phyloP scores from a whole-genome alignment of 2,329 filamentous ascomycete species.

The Chaetomium olivaceum region DNA sequence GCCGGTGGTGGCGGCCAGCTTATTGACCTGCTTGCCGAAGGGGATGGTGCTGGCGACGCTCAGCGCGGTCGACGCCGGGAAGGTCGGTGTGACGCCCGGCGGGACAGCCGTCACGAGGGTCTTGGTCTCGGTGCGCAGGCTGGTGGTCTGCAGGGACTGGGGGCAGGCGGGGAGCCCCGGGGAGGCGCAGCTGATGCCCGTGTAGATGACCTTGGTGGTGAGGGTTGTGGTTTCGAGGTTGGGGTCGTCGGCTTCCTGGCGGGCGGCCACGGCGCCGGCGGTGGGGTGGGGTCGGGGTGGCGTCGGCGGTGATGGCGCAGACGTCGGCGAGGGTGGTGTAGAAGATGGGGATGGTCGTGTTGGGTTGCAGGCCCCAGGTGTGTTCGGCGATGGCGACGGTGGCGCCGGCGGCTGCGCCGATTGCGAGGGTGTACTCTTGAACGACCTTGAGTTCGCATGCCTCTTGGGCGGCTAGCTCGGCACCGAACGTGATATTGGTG shows the following conservation, averaged over 20 bases:
- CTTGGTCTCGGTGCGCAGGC: conserved; percentile 41
- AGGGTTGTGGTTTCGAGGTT: conserved; percentile 44
- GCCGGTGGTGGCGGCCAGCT: conserved; percentile 44
- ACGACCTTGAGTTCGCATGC: conserved; percentile 48
- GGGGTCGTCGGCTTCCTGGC: conserved; percentile 27
- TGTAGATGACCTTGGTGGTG: conserved; percentile 44
- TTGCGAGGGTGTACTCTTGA: conserved; percentile 52
- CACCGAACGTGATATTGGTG: conserved; percentile 49
- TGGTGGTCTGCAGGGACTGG: conserved; percentile 49
- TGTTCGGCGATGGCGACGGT: conserved; percentile 44
- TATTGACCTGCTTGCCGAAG: conserved; percentile 46
- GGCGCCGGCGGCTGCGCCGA: conserved; percentile 57
- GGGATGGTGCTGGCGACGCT: conserved; percentile 39
- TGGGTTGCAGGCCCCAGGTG: conserved; percentile 53
- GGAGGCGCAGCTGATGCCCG: conserved; percentile 47
- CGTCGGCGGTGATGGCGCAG: conserved; percentile 42
- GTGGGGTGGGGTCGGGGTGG: conserved; percentile 26
- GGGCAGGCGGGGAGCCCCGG: conserved; percentile 52
- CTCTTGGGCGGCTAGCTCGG: conserved; percentile 37
- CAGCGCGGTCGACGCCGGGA: conserved; percentile 41
- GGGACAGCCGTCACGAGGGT: conserved; percentile 46
- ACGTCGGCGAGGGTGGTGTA: conserved; percentile 51
- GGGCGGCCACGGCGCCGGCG: conserved; percentile 20
- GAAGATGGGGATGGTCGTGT: conserved; percentile 52
- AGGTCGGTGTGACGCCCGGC: conserved; percentile 42